These are phyloP conservation scores for Protomyces inouyei DNA, from an alignment of 1,139 yeast genomes.

Conservation along the genomic window DNA sequence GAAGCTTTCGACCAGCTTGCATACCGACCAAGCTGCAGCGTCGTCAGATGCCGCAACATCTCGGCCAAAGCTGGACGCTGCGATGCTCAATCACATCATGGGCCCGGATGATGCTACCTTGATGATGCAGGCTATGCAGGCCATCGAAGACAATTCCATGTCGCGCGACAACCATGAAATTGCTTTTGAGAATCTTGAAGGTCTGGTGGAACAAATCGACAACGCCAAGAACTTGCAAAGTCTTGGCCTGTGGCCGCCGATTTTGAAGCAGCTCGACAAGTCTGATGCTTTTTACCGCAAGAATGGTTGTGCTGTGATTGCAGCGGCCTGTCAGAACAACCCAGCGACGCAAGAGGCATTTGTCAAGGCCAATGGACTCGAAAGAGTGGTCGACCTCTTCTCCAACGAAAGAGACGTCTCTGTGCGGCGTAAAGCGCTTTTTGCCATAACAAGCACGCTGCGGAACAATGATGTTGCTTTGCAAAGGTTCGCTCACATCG, in stretches of 20 bases:
- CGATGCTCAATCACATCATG: constrained; percentile 67
- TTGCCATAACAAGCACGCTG: constrained; percentile 70
- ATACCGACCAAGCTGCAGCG: not conserved
- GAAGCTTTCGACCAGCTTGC: not conserved
- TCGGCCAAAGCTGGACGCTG: constrained; percentile 50
- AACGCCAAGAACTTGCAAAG: constrained; percentile 83
- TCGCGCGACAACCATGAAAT: constrained; percentile 58
- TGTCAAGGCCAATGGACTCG: constrained; percentile 47
- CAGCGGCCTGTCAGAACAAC: constrained; percentile 91
- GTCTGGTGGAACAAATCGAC: constrained; percentile 88
- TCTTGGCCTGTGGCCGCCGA: constrained; percentile 70
- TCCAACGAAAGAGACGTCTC: constrained; percentile 39
- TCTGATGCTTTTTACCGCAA: constrained; percentile 49
- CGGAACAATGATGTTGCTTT: constrained; percentile 64
- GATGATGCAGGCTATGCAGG: constrained; percentile 69
- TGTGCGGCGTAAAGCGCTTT: constrained; percentile 59
- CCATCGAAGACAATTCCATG: constrained; percentile 60
- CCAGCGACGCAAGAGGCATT: constrained; percentile 54
- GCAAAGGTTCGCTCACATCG: constrained; percentile 48
- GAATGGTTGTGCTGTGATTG: constrained; percentile 68
- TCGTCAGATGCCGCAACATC: not conserved
- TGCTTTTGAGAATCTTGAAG: constrained; percentile 88
- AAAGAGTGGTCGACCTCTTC: constrained; percentile 46
- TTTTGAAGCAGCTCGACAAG: constrained; percentile 51
- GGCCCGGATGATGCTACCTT: constrained; percentile 83